Conservation (phyloP, 257 asterid genomes). For the Nicotiana knightiana region DNA sequence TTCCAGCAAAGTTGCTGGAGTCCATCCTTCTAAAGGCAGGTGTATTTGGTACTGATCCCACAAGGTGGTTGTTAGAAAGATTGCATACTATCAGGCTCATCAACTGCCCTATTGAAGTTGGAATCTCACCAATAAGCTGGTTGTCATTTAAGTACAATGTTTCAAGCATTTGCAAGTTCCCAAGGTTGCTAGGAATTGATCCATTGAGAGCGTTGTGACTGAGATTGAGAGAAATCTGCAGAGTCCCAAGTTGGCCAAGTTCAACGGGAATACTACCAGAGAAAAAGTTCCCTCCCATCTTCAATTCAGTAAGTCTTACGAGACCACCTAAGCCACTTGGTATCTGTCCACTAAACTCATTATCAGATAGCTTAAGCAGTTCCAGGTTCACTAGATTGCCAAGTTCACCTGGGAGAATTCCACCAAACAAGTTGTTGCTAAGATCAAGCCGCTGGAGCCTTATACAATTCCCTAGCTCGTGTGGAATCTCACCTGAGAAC, state of each 20-base stretch:
- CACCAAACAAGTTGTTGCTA: slow-evolving; percentile 54
- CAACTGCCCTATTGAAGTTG: slow-evolving; percentile 57
- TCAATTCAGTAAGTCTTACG: slow-evolving; percentile 58
- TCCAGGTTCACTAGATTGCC: slow-evolving; percentile 75
- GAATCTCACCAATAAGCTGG: slow-evolving; percentile 73
- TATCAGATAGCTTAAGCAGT: slow-evolving; percentile 66
- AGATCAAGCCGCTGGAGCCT: slow-evolving; percentile 88
- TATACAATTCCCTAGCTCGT: slow-evolving; percentile 59
- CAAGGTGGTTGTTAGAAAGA: slow-evolving; percentile 66
- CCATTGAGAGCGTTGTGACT: slow-evolving; percentile 67
- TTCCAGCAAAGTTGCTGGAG: slow-evolving; percentile 60
- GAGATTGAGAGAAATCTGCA: slow-evolving; percentile 72
- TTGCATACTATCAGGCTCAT: slow-evolving; percentile 70
- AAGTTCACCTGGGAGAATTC: slow-evolving; percentile 49
- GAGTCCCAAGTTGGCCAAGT: slow-evolving; percentile 61
- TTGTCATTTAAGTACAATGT: slow-evolving; percentile 66
- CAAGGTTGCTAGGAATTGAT: slow-evolving; percentile 51
- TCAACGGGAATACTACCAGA: slow-evolving; percentile 62
- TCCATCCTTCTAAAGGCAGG: slow-evolving; percentile 65
- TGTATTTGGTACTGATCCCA: slow-evolving; percentile 66
- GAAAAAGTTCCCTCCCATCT: slow-evolving; percentile 77
- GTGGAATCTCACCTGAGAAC: slow-evolving; percentile 56
- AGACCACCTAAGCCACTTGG: slow-evolving; percentile 67
- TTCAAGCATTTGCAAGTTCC: slow-evolving; percentile 78
- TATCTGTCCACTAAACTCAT: slow-evolving; percentile 45